A percentile compares a stretch with the other conserved stretches of the same genome.
phyloP scores from a whole-genome alignment of 2,329 filamentous ascomycete species.

The Scedosporium aurantiacum region DNA sequence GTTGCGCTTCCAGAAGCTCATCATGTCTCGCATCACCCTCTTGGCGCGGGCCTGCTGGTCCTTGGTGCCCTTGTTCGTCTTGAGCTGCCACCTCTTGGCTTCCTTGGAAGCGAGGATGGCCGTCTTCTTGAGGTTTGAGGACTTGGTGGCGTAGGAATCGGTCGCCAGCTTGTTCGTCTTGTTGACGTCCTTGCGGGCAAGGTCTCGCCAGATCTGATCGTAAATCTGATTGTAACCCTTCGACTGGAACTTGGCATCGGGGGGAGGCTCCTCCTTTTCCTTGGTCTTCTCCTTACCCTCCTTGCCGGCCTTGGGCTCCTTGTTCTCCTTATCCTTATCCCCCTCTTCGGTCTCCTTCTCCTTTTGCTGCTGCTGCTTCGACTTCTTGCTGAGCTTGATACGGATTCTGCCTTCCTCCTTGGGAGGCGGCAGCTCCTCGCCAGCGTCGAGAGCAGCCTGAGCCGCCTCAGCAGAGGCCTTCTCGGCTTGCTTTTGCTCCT shows the following conservation, averaged over 20 bases:
- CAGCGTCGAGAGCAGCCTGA: conserved; percentile 71
- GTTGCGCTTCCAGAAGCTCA: conserved; percentile 98
- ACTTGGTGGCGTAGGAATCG: conserved; percentile 74
- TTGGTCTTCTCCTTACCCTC: conserved; percentile 32
- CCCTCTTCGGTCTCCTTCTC: conserved; percentile 24
- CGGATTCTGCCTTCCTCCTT: conserved; percentile 51
- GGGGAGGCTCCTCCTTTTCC: conserved; percentile 35
- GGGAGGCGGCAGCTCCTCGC: conserved; percentile 54
- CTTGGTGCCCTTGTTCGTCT: conserved; percentile 97
- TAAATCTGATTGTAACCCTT: conserved; percentile 96
- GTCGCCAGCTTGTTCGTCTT: conserved; percentile 85
- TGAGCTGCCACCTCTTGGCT: conserved; percentile 90
- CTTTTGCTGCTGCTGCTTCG: conserved; percentile 26
- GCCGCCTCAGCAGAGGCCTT: conserved; percentile 77
- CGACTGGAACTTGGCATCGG: conserved; percentile 62
- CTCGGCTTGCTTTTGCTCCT: conserved; percentile 71
- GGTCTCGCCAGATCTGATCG: conserved; percentile 92
- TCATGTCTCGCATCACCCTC: conserved; percentile 98
- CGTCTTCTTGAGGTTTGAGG: conserved; percentile 96
- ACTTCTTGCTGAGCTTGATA: conserved; percentile 47
- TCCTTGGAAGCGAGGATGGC: conserved; percentile 95
- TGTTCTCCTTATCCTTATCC: conserved; percentile 26
- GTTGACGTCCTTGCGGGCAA: conserved; percentile 84
- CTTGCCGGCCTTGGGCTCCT: conserved; percentile 32
- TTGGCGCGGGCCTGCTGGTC: conserved; percentile 95